phyloP scores from a whole-genome alignment of 2,329 filamentous ascomycete species.

The Gaeumannomyces tritici region DNA sequence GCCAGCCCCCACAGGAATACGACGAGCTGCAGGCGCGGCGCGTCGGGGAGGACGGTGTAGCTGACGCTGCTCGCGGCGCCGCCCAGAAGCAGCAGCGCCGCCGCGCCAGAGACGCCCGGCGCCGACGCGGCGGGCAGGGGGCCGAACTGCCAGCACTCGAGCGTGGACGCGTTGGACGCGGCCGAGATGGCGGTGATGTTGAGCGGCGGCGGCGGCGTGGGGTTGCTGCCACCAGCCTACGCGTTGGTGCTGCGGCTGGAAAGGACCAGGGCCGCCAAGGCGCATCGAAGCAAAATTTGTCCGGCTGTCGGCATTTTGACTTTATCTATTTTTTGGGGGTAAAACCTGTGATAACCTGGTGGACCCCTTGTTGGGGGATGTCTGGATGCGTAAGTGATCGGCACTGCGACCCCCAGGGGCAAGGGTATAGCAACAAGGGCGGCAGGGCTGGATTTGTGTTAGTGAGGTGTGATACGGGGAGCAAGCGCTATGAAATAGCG shows the following conservation, averaged over 20 bases:
- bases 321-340: no score
- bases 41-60: constrained; percentile 27
- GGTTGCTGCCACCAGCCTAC: background rate
- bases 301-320: background rate
- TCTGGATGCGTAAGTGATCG: background rate
- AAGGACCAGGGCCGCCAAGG: background rate
- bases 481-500: no score
- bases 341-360: background rate
- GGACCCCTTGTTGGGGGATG: background rate
- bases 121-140: constrained; percentile 20
- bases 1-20: background rate
- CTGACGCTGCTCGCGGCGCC: constrained; percentile 17
- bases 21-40: constrained; percentile 29
- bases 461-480: background rate
- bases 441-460: background rate
- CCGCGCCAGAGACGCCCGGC: constrained; percentile 21
- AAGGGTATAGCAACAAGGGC: background rate
- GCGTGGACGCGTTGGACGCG: constrained; percentile 24
- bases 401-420: background rate
- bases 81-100: constrained; percentile 21
- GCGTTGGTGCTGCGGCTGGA: background rate
- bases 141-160: constrained; percentile 36
- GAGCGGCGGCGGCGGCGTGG: constrained; percentile 11
- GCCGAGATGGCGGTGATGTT: constrained; percentile 31
- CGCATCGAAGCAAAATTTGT: background rate